A percentile compares a stretch with the other conserved stretches of the same genome.
Evolutionary conservation across 2,329 filamentous ascomycete species (phyloP).

Genomic region (Onygenales sp.): DNA sequence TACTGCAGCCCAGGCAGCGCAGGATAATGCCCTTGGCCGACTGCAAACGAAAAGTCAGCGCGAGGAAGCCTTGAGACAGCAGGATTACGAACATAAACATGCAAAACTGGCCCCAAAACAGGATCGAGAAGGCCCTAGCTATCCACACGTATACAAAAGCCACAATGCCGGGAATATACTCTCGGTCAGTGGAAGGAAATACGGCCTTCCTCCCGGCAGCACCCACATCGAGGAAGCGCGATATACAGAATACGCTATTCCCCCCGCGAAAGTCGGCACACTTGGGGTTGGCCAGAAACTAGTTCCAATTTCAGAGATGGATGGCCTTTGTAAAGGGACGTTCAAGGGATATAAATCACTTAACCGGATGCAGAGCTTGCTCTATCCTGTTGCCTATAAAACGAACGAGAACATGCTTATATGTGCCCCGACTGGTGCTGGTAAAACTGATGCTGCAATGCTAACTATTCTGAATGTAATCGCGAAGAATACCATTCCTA

Average conservation of each 20-base stretch:
- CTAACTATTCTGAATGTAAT: constrained; percentile 87
- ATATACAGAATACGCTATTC: constrained; percentile 84
- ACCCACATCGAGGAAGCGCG: constrained; percentile 61
- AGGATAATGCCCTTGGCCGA: constrained; percentile 36
- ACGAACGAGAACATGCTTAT: constrained; percentile 98
- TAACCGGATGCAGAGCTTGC: constrained; percentile 96
- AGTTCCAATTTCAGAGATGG: constrained; percentile 69
- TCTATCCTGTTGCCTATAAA: constrained; percentile 90
- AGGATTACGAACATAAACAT: constrained; percentile 77
- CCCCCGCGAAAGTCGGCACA: constrained; percentile 68
- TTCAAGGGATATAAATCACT: constrained; percentile 90
- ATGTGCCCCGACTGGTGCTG: constrained; percentile 92
- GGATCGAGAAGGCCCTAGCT: constrained; percentile 60
- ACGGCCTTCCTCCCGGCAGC: constrained; percentile 68
- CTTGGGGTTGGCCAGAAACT: constrained; percentile 65
- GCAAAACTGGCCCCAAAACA: constrained; percentile 61
- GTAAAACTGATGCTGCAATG: constrained; percentile 98
- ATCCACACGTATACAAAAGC: constrained; percentile 86
- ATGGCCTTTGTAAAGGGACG: constrained; percentile 80
- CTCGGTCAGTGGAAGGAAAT: constrained; percentile 69
- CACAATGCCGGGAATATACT: constrained; percentile 80
- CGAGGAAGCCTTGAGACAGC: constrained; percentile 64
- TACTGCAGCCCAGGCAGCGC: constrained; percentile 32
- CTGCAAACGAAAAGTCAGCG: constrained; percentile 69
- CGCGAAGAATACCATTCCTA: constrained; percentile 73